Conservation (phyloP, 768 basidiomycete species). For the Pisolithus sp. region DNA sequence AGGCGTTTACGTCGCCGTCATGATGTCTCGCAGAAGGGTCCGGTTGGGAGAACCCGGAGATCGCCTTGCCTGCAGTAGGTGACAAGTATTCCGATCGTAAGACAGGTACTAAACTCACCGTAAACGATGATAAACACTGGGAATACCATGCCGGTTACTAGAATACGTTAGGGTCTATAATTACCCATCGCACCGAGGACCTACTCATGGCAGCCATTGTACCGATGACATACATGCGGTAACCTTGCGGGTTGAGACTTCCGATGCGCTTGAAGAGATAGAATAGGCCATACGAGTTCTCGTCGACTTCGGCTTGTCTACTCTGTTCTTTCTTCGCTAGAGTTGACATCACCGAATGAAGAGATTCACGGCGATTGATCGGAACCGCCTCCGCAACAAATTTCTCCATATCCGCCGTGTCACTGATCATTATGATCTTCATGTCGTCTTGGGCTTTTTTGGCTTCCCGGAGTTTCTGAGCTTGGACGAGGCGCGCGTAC, state of each 20-base stretch:
- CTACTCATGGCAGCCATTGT: conserved; percentile 43
- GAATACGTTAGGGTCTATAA: neutral
- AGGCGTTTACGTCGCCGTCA: conserved; percentile 49
- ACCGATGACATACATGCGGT: conserved; percentile 56
- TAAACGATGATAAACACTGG: conserved; percentile 70
- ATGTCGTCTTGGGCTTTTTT: conserved; percentile 24
- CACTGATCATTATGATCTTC: too few relatives aligned
- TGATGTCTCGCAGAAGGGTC: neutral
- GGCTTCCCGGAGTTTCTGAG: conserved; percentile 68
- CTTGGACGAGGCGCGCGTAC: conserved; percentile 69
- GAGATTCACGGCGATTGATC: conserved; percentile 36
- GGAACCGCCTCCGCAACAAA: conserved; percentile 52
- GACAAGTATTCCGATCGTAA: neutral
- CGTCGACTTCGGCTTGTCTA: conserved; percentile 24
- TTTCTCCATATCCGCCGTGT: conserved; percentile 42
- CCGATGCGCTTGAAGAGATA: conserved; percentile 72
- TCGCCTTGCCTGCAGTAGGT: neutral
- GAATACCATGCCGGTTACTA: conserved; percentile 57
- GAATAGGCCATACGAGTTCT: conserved; percentile 38
- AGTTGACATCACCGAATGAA: conserved; percentile 61
- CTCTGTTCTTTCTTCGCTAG: conserved; percentile 39
- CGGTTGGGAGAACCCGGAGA: neutral
- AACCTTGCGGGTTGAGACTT: conserved; percentile 52
- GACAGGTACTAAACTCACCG: conserved; percentile 20
- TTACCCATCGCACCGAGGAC: neutral